A percentile compares a stretch with the other conserved stretches of the same genome.
Conservation (phyloP, 1,139 yeast genomes). For the Lipomyces yarrowii region DNA sequence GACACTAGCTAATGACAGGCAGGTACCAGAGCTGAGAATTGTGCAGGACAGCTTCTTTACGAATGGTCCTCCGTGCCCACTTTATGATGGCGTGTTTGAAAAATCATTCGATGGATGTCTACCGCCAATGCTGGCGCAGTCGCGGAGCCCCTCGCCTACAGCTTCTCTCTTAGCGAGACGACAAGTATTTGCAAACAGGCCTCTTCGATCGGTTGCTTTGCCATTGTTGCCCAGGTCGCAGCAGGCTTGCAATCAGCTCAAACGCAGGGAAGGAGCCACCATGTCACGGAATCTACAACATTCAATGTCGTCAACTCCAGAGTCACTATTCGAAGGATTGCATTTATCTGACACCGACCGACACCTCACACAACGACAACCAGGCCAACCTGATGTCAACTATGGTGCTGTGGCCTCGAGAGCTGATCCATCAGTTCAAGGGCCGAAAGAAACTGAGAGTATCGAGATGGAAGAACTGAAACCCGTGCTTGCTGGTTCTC, state of each 20-base stretch:
- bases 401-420: not conserved
- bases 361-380: not conserved
- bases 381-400: not conserved
- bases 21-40: not conserved
- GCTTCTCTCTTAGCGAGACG: not conserved
- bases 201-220: not conserved
- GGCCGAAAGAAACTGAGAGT: not conserved
- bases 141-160: not conserved
- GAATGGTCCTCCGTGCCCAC: not conserved
- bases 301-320: not conserved
- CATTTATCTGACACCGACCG: not conserved
- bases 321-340: not conserved
- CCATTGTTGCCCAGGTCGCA: not conserved
- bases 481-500: not conserved
- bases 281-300: not conserved
- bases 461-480: not conserved
- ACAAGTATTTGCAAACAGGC: not conserved
- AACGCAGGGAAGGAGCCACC: not conserved
- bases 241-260: not conserved
- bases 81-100: conserved; percentile 2
- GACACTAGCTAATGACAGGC: not conserved
- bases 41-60: not conserved
- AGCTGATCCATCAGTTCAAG: not conserved
- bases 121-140: not conserved
- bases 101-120: not conserved